Evolutionary conservation across 2,329 filamentous ascomycete genomes (phyloP).

Genomic region (Trichoderma afroharzianum): DNA sequence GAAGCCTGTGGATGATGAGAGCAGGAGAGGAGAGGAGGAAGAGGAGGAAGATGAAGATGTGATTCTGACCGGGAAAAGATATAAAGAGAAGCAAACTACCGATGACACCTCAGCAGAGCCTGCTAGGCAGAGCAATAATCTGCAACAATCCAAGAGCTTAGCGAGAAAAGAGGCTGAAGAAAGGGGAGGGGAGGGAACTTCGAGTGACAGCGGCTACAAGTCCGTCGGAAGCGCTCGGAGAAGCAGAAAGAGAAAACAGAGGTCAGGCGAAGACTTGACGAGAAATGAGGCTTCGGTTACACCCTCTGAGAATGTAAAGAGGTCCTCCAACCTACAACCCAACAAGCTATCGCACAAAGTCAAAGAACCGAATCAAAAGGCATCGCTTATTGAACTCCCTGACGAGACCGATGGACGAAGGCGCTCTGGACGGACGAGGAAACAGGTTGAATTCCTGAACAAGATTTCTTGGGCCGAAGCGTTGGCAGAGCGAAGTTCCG

Average conservation of each 20-base stretch:
- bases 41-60: slow-evolving; percentile 23
- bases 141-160: not conserved
- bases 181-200: not conserved
- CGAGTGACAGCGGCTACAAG: slow-evolving; percentile 5
- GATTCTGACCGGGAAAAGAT: slow-evolving; percentile 20
- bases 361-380: not conserved
- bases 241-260: slow-evolving; percentile 9
- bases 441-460: slow-evolving; percentile 29
- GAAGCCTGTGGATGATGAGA: slow-evolving; percentile 20
- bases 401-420: slow-evolving; percentile 19
- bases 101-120: not conserved
- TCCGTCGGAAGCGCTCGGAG: not conserved
- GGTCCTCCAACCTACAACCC: not conserved
- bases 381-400: slow-evolving; percentile 8
- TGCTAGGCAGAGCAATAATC: not conserved
- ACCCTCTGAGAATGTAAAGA: not conserved
- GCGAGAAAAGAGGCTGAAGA: not conserved
- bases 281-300: not conserved
- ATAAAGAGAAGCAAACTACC: not conserved
- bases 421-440: slow-evolving; percentile 28
- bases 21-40: slow-evolving; percentile 22
- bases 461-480: slow-evolving; percentile 30
- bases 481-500: slow-evolving; percentile 15
- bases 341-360: not conserved
- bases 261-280: not conserved